Evolutionary conservation across 2,329 filamentous ascomycete genomes (phyloP).

Genomic region (Colletotrichum lindemuthianum): DNA sequence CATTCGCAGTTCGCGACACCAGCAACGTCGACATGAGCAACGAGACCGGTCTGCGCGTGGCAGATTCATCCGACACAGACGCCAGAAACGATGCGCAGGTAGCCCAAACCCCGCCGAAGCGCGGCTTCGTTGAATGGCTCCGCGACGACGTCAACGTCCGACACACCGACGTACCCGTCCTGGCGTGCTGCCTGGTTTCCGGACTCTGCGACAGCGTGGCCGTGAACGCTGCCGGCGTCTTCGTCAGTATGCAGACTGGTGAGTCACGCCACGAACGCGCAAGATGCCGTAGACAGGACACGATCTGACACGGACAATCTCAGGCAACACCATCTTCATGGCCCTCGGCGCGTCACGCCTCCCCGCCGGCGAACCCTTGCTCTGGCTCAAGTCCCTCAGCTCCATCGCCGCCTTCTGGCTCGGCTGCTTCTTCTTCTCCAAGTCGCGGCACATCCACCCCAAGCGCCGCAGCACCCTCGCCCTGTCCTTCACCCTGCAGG

Average conservation of each 20-base stretch:
- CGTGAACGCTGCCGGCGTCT: conserved; percentile 51
- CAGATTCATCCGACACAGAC: conserved; percentile 29
- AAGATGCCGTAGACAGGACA: too few relatives aligned
- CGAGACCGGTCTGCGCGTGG: conserved; percentile 25
- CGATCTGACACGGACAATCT: neutral
- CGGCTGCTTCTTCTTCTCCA: conserved; percentile 60
- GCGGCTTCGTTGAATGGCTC: conserved; percentile 30
- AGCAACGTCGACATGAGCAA: conserved; percentile 16
- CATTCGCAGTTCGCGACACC: neutral
- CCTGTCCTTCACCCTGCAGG: conserved; percentile 62
- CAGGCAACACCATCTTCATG: conserved; percentile 71
- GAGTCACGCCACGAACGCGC: neutral
- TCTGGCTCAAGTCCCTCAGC: conserved; percentile 62
- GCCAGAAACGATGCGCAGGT: conserved; percentile 11
- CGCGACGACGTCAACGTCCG: conserved; percentile 35
- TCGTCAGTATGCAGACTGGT: conserved; percentile 53
- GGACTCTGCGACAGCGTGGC: conserved; percentile 53
- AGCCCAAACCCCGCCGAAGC: conserved; percentile 2
- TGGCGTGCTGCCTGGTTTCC: conserved; percentile 51
- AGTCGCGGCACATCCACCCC: conserved; percentile 46
- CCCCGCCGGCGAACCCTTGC: conserved; percentile 59
- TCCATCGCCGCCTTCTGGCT: conserved; percentile 64
- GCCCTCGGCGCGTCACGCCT: conserved; percentile 66
- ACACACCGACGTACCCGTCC: conserved; percentile 48
- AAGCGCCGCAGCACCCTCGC: conserved; percentile 54